Evolutionary conservation across 352 stramenopile species (phyloP).

Genomic region (Globisporangium takayamanum): DNA sequence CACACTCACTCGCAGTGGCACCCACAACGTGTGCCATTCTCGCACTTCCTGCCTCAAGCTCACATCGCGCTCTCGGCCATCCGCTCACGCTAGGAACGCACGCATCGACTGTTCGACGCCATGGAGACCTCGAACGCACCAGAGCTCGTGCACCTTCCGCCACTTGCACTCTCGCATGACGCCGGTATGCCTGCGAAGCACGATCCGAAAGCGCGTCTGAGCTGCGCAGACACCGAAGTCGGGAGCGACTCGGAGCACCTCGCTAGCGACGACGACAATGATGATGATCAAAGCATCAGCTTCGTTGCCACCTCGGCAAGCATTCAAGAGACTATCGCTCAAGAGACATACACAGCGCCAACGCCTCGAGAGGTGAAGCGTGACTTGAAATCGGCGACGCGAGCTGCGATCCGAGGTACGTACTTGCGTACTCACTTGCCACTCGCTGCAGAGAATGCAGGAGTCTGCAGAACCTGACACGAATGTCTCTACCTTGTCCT

Average conservation of each 20-base stretch:
- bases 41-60: no score
- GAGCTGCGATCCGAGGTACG: conserved; percentile 29
- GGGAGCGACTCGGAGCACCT: conserved; percentile 5
- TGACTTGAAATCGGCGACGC: conserved; percentile 40
- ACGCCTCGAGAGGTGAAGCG: conserved; percentile 21
- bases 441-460: background rate
- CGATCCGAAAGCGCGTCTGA: conserved; percentile 27
- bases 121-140: background rate
- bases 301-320: conserved; percentile 14
- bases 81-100: no score
- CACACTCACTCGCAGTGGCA: no score
- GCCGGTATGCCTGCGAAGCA: conserved; percentile 34
- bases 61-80: no score
- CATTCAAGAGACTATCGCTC: background rate
- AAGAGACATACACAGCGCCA: conserved; percentile 21
- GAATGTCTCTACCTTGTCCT: background rate
- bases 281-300: background rate
- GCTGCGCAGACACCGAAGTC: conserved; percentile 6
- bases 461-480: background rate
- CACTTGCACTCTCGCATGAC: no score
- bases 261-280: background rate
- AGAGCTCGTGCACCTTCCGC: background rate
- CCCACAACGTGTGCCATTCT: no score
- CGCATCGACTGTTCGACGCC: background rate
- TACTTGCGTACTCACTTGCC: background rate